Conservation (phyloP, 2,329 filamentous ascomycete genomes). For the Coniochaeta ligniaria region DNA sequence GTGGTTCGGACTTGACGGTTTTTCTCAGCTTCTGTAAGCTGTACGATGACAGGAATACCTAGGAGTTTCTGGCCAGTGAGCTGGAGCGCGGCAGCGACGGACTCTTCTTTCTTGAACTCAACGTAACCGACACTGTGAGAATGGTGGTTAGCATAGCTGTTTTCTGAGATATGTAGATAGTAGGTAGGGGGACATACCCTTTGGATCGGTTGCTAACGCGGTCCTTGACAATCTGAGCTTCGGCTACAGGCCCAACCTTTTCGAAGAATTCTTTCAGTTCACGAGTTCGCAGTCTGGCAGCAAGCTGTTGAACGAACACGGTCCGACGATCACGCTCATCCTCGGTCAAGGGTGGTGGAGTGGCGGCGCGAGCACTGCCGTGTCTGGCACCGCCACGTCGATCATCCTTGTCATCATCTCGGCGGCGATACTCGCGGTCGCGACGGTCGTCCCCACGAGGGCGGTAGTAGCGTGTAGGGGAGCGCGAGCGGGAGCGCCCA, state of each 20-base stretch:
- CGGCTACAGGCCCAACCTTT: conserved; percentile 87
- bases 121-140: conserved; percentile 84
- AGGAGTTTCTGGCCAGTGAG: conserved; percentile 97
- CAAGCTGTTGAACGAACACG: conserved; percentile 97
- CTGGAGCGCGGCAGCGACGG: conserved; percentile 86
- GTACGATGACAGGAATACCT: conserved; percentile 97
- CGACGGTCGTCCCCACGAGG: conserved; percentile 38
- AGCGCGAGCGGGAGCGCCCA: conserved; percentile 64
- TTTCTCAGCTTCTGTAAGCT: conserved; percentile 98
- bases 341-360: conserved; percentile 67
- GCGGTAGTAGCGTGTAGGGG: conserved; percentile 55
- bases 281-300: conserved; percentile 83
- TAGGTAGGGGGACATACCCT: conserved; percentile 57
- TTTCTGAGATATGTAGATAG: background rate
- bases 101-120: conserved; percentile 96
- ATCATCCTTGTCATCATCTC: conserved; percentile 42
- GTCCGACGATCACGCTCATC: conserved; percentile 96
- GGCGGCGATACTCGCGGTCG: conserved; percentile 40
- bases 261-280: conserved; percentile 95
- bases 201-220: conserved; percentile 94
- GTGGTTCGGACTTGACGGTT: conserved; percentile 90
- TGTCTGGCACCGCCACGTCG: conserved; percentile 22
- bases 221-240: conserved; percentile 98
- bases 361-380: conserved; percentile 39
- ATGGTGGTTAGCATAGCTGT: conserved; percentile 25